Evolutionary conservation across 2,329 filamentous ascomycete genomes (phyloP), one percentile per base, ranked within the genome.

Genomic region (Aspergillus ustus): DNA sequence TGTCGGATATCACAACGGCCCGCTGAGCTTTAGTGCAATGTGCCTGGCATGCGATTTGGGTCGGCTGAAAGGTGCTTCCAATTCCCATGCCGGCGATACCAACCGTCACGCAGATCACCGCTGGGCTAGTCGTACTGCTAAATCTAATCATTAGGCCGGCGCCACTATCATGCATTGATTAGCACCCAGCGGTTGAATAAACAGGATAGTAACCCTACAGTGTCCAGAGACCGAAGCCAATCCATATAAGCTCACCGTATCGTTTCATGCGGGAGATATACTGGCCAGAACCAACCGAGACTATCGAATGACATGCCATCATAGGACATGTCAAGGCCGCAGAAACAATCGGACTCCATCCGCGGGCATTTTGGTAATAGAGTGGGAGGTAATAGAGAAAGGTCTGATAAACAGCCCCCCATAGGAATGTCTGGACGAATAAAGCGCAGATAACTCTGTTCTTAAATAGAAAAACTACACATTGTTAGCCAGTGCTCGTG

Each of bases 361-460:
- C 75, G 25, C 81, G 78, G 3, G 82, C 84, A 59, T 87, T 88
- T 65, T 89, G 85, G 49, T 86, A 84, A 70, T 87, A 89, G 0
- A 89, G 75, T 1, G 87, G 87, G 7, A 89, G 71, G 66, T 85
- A 89, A 72, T 88, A 89, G 2, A 89, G 73, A 60, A 83, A 82
- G 2, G 82, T 78, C 65, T 88, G 87, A 66, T 87, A 89, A 1
- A 84, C 82, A 13, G 84, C 77, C 5, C 88, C 86, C 20, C 88
- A 81, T 20, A 90, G 73, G 64, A 89, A 84, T 68, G 82, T 85
- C 67, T 89, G 85, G 3, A 81, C 45, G 51, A 89, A 75, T 63
- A 90, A 81, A 7, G 84, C 78, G 22, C 78, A 76, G 8, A 89
- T 78, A 6, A 85, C 80, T 19, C 75, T 74, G 62, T 81, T 85